A percentile compares a stretch with the other conserved stretches of the same genome.
phyloP scores from a whole-genome alignment of 768 basidiomycete genomes.

The Termitomyces titanicus region DNA sequence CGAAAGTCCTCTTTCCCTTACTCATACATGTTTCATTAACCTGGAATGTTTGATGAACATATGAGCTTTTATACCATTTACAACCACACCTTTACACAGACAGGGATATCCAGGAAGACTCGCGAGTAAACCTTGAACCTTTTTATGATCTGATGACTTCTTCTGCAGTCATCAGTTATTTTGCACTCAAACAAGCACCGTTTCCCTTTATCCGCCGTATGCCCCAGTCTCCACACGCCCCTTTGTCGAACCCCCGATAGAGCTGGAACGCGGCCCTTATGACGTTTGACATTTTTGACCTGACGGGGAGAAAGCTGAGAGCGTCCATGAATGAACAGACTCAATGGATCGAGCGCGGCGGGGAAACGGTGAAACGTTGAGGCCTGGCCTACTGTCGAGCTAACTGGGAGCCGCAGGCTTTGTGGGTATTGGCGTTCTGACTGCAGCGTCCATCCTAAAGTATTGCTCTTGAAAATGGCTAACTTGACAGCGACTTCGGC shows the following conservation, averaged over 20 bases:
- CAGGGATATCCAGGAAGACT: conserved; percentile 95
- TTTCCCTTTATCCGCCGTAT: conserved; percentile 83
- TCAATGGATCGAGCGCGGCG: conserved; percentile 28
- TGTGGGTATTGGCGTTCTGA: conserved; percentile 40
- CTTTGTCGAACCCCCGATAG: conserved; percentile 86
- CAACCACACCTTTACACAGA: conserved; percentile 84
- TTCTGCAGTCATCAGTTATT: conserved; percentile 84
- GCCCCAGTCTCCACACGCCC: conserved; percentile 94
- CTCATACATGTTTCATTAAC: conserved; percentile 99
- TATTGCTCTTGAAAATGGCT: conserved; percentile 62
- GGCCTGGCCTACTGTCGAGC: conserved; percentile 16
- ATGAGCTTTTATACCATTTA: not conserved
- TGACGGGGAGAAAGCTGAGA: conserved; percentile 77
- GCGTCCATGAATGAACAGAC: conserved; percentile 42
- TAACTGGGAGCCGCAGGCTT: conserved; percentile 29
- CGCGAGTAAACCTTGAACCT: conserved; percentile 83
- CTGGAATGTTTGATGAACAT: conserved; percentile 21
- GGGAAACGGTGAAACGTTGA: conserved; percentile 18
- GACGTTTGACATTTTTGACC: conserved; percentile 82
- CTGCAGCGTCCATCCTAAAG: conserved; percentile 26
- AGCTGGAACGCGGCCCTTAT: conserved; percentile 89
- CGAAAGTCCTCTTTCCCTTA: conserved; percentile 97
- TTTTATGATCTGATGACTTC: conserved; percentile 83
- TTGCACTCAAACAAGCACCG: conserved; percentile 79
- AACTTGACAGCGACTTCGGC: conserved; percentile 85